Evolutionary conservation across 805 yeast species (phyloP).

Genomic region (Metschnikowia corniflorae): DNA sequence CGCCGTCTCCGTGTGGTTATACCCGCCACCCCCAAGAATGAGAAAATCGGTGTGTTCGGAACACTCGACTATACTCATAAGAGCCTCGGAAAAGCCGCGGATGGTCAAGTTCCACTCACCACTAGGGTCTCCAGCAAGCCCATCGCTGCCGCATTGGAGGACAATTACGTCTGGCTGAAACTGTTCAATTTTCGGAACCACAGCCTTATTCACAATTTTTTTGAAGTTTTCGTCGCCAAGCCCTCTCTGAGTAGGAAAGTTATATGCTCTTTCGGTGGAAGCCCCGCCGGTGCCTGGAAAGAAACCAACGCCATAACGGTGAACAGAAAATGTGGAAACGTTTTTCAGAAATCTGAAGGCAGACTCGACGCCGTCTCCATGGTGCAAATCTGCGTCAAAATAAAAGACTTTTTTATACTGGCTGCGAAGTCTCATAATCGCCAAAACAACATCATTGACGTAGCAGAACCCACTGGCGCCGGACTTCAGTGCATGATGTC

Average conservation of each 20-base stretch:
- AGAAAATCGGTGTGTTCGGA: constrained; percentile 31
- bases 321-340: constrained; percentile 62
- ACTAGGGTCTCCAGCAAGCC: constrained; percentile 59
- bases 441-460: constrained; percentile 62
- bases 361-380: constrained; percentile 74
- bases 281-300: constrained; percentile 67
- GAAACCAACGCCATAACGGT: constrained; percentile 62
- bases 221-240: constrained; percentile 44
- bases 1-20: constrained; percentile 57
- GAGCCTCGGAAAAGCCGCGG: constrained; percentile 44
- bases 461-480: constrained; percentile 71
- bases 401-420: constrained; percentile 49
- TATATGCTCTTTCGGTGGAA: constrained; percentile 37
- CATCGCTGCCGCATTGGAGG: constrained; percentile 73
- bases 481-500: constrained; percentile 61
- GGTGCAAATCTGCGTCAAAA: constrained; percentile 72
- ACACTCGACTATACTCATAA: constrained; percentile 3
- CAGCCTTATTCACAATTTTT: constrained; percentile 36
- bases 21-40: constrained; percentile 77
- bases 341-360: constrained; percentile 56
- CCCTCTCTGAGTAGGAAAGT: constrained; percentile 59
- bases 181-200: constrained; percentile 38
- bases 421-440: constrained; percentile 49
- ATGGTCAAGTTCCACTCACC: constrained; percentile 69
- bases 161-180: constrained; percentile 53